These are phyloP conservation scores for Vaccinium darrowii DNA, from an alignment of 148 eudicot species.

Conservation along the genomic window DNA sequence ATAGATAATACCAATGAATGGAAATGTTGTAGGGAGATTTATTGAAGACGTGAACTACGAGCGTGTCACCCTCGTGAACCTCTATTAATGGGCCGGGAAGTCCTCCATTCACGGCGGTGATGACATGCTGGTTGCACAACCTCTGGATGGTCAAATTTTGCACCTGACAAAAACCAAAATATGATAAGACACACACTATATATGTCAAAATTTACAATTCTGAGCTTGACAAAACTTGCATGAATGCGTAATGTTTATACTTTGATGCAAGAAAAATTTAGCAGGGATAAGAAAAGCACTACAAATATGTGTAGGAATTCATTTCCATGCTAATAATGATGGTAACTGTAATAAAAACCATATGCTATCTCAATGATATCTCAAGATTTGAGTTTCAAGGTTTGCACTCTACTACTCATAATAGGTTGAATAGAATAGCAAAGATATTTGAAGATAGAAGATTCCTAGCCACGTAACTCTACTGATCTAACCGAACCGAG, in stretches of 20 bases:
- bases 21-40: constrained; percentile 52
- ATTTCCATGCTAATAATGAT: background rate
- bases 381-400: too few relatives aligned
- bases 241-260: background rate
- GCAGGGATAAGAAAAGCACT: background rate
- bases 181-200: background rate
- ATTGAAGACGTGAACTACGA: constrained; percentile 54
- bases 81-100: constrained; percentile 55
- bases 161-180: constrained; percentile 28
- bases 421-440: too few relatives aligned
- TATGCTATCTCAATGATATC: too few relatives aligned
- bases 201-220: background rate
- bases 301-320: background rate
- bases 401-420: too few relatives aligned
- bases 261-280: background rate
- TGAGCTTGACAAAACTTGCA: background rate
- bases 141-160: constrained; percentile 33
- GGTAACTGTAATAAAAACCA: too few relatives aligned
- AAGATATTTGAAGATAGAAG: background rate
- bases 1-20: constrained; percentile 50
- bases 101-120: constrained; percentile 49
- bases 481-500: background rate
- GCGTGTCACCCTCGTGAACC: constrained; percentile 54
- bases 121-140: constrained; percentile 37
- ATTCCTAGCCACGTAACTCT: too few relatives aligned